Conservation (phyloP, 2,329 filamentous ascomycete genomes). For the Albophoma yamanashiensis region DNA sequence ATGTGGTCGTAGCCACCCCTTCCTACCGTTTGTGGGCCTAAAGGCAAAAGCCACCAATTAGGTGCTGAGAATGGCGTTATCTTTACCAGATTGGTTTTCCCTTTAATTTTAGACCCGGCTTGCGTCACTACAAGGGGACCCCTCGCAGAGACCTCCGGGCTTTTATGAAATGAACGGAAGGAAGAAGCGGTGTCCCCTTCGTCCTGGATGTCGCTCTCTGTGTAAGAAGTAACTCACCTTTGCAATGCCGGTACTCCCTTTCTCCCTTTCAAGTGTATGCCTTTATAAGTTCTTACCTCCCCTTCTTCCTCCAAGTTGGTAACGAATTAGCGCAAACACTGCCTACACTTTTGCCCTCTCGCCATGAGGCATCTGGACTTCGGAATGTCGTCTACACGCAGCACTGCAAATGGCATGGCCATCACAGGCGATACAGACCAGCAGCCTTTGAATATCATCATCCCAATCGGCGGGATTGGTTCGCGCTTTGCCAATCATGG, state of each 20-base stretch:
- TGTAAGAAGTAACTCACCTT: neutral
- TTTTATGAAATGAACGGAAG: neutral
- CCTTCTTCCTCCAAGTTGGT: too few relatives aligned
- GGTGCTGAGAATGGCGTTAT: too few relatives aligned
- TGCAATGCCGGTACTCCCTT: too few relatives aligned
- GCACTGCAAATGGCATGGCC: neutral
- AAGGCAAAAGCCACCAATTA: too few relatives aligned
- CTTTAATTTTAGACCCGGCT: too few relatives aligned
- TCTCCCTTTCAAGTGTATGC: neutral
- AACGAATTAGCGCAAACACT: too few relatives aligned
- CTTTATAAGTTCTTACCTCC: neutral
- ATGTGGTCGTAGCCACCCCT: too few relatives aligned
- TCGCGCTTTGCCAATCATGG: conserved; percentile 17
- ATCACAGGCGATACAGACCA: neutral
- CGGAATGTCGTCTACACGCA: neutral
- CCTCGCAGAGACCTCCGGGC: too few relatives aligned
- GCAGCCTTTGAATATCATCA: neutral
- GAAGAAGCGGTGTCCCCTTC: neutral
- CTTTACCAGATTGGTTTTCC: too few relatives aligned
- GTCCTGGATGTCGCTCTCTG: neutral
- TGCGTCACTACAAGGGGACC: too few relatives aligned
- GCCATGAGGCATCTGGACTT: neutral
- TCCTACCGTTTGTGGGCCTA: too few relatives aligned
- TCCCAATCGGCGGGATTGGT: conserved; percentile 14
- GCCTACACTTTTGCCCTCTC: too few relatives aligned